Conservation (phyloP, 2,329 filamentous ascomycete species). For the Raffaelea ambrosiae region DNA sequence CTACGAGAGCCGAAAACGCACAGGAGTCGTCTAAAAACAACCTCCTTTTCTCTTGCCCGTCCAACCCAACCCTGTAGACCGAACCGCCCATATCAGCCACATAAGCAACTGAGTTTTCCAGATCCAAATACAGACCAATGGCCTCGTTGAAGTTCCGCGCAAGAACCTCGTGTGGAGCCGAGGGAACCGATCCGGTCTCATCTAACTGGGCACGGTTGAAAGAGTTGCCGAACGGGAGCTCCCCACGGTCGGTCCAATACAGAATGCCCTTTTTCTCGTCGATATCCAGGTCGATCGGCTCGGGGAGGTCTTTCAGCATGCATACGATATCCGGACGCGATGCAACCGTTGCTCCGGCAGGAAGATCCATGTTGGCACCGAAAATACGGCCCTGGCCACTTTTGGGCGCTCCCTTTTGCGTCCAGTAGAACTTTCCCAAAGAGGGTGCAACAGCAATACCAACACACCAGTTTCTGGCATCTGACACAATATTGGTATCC, state of each 20-base stretch:
- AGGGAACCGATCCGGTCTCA: conserved; percentile 8
- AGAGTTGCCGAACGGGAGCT: conserved; percentile 44
- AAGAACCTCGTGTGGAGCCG: conserved; percentile 15
- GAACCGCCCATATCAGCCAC: conserved; percentile 30
- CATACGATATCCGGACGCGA: conserved; percentile 31
- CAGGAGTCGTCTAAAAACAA: conserved; percentile 16
- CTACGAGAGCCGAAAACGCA: too few species aligned
- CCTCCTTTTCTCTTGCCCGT: conserved; percentile 20
- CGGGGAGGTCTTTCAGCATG: conserved; percentile 36
- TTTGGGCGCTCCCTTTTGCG: conserved; percentile 49
- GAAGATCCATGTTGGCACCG: conserved; percentile 33
- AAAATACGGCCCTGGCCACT: conserved; percentile 42
- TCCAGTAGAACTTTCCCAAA: conserved; percentile 46
- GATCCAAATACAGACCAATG: conserved; percentile 34
- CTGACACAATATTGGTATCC: conserved; percentile 15
- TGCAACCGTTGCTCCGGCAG: conserved; percentile 18
- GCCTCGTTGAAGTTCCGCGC: conserved; percentile 33
- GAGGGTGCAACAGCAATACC: conserved; percentile 39
- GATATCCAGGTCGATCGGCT: conserved; percentile 50
- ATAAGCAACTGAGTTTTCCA: conserved; percentile 25
- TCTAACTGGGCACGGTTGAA: conserved; percentile 31
- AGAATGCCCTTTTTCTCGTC: conserved; percentile 34
- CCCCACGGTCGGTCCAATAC: conserved; percentile 55
- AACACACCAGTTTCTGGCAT: conserved; percentile 41
- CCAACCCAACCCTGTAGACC: conserved; percentile 26